Percentiles rank a stretch among this genome's conserved stretches.
These are phyloP conservation scores for Cyclotella sp. DNA, from an alignment of 108 stramenopile species.

Conservation along the genomic window DNA sequence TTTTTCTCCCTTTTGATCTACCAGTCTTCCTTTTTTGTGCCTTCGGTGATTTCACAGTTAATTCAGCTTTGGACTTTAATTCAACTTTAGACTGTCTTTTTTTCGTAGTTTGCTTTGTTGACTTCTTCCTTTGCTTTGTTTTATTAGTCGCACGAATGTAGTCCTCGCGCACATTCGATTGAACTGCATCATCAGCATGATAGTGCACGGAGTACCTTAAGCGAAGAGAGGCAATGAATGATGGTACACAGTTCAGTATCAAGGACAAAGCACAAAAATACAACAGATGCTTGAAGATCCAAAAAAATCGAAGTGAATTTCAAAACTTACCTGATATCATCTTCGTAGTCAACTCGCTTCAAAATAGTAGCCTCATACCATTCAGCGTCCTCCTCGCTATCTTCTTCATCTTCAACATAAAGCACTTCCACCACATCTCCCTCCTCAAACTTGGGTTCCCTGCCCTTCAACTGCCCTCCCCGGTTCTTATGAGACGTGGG, in stretches of 20 bases:
- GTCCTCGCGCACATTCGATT: slow-evolving; percentile 69
- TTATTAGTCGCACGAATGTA: slow-evolving; percentile 63
- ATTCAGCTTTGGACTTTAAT: too few relatives aligned
- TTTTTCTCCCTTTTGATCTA: slow-evolving; percentile 37
- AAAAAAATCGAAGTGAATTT: neutral
- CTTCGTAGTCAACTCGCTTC: slow-evolving; percentile 67
- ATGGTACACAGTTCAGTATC: neutral
- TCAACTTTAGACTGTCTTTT: slow-evolving; percentile 23
- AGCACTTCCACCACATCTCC: slow-evolving; percentile 78
- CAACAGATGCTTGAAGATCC: neutral
- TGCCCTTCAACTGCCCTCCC: slow-evolving; percentile 72
- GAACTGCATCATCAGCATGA: slow-evolving; percentile 68
- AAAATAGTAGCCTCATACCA: slow-evolving; percentile 75
- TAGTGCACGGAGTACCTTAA: slow-evolving; percentile 75
- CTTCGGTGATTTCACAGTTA: slow-evolving; percentile 8
- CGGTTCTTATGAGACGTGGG: slow-evolving; percentile 51
- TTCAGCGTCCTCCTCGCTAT: slow-evolving; percentile 50
- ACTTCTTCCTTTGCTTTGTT: slow-evolving; percentile 54
- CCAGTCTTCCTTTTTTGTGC: slow-evolving; percentile 26
- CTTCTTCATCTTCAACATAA: slow-evolving; percentile 71
- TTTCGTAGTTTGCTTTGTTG: slow-evolving; percentile 30
- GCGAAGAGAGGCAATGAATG: neutral
- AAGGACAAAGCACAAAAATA: slow-evolving; percentile 23
- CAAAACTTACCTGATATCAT: slow-evolving; percentile 55
- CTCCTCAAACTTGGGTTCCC: slow-evolving; percentile 66